Evolutionary conservation across 78 protist species (phyloP), one percentile per base, ranked within the genome.

Genomic region (Dictyostelium citrinum): DNA sequence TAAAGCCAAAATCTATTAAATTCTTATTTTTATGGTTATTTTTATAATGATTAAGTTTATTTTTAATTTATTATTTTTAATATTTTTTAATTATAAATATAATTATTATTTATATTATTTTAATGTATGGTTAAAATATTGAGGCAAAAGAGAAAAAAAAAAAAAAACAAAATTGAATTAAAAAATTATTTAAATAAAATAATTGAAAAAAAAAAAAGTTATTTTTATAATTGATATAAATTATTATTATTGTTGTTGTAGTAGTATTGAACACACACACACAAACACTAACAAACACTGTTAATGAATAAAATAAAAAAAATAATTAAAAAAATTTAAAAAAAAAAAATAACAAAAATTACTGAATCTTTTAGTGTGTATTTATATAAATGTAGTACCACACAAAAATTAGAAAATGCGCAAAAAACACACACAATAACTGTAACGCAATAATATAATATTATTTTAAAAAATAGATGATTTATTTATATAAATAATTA

Each of bases 241-340:
- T n/a, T 67, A 29, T 67, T 67, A 67, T 67, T 67, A 67, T 64
- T 61, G 33, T 64, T n/a, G 75, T 67, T 67, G 75, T 67, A 29
- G 75, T n/a, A 12, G 75, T 29, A 29, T n/a, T 67, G 31, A 29
- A 29, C 37, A 67, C 37, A 55, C 55, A 45, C 64, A 55, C 64
- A 55, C 27, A 20, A 17, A 55, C 64, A 51, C 61, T 17, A 16
- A 20, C n/a, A 51, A 16, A 51, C 61, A 51, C n/a, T 55, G 9
- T 20, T 55, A 20, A 55, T 49, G 60, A 55, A 17, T 51, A 55
- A 55, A 55, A 55, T 5, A 55, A 55, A 55, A 55, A 20, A 16
- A 49, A 49, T 16, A 49, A 16, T 14, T 1, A 45, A 45, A 45
- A 45, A 39, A 39, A 39, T 39, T 39, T 1, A 45, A 49, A 49